Base-by-base conservation (phyloP, 305 asterid genomes). In the Fraxinus ornus region DNA sequence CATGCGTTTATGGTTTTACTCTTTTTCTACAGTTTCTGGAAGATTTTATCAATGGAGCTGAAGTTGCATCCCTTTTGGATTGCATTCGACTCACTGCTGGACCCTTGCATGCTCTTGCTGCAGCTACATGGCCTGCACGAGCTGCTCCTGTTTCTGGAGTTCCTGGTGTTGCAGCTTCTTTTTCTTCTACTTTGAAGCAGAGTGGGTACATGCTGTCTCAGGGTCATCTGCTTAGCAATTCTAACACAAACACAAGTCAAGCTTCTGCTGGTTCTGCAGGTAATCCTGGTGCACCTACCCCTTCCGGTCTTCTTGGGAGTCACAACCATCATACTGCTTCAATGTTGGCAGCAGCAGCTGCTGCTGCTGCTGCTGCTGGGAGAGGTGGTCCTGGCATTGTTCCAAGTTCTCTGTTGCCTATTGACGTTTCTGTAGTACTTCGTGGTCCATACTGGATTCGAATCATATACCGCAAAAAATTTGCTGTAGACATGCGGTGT, bases 371-470 rank as follows among this genome's bases (percentile, higher is more conserved):
- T 76, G 95, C 97, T 76, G 97, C 49, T 41, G 49, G 98, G 68
- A 90, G 99, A 89, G 97, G 97, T 80, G 97, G 98, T 72, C 95
- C 99, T 75, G 99, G 98, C 85, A 97, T 95, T 84, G 99, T 97
- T 83, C 99, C 99, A 74, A 97, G 99, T 88, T 97, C 99, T 17
- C 89, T 97, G 88, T 87, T 97, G 88, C 99, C 99, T 22, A 97
- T 97, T 82, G 99, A 97, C 86, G 99, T 97, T 79, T 95, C 99
- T 88, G 98, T 97, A 75, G 99, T 97, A 78, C 94, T 97, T 82
- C 93, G 97, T 87, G 98, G 98, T 83, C 98, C 99, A 62, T 97
- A 97, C 83, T 97, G 99, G 99, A 93, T 97, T 82, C 89, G 99
- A 85, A 95, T 97, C 78, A 93, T 97, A 79, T 97, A 95, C 85